phyloP scores from a whole-genome alignment of 2,329 filamentous ascomycete species.

The Cladosporium austrohemisphaericum region DNA sequence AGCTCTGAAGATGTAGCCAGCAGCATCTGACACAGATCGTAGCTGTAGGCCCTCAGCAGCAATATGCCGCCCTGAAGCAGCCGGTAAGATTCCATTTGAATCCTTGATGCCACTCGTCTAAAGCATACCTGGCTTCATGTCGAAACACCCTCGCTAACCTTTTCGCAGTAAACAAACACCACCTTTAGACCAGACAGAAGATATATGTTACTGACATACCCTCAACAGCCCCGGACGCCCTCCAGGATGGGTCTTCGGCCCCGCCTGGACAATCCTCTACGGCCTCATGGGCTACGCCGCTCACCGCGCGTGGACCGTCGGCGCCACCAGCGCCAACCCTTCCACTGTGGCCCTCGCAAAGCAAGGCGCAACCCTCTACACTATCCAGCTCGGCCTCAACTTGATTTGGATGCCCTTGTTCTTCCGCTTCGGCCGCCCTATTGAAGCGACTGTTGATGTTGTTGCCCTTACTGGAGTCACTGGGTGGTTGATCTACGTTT shows the following conservation, averaged over 20 bases:
- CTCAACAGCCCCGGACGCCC: conserved; percentile 42
- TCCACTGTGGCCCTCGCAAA: conserved; percentile 57
- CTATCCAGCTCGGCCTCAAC: conserved; percentile 80
- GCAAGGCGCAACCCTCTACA: conserved; percentile 75
- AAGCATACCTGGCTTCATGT: background rate
- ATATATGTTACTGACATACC: conserved; percentile 33
- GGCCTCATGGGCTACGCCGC: conserved; percentile 82
- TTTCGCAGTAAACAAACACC: conserved; percentile 2
- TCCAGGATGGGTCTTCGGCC: conserved; percentile 56
- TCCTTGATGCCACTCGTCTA: too few relatives aligned
- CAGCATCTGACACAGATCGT: background rate
- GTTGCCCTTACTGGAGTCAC: conserved; percentile 68
- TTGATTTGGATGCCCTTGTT: conserved; percentile 90
- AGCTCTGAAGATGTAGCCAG: background rate
- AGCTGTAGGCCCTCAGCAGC: conserved; percentile 10
- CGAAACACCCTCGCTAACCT: background rate
- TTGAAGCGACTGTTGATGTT: conserved; percentile 72
- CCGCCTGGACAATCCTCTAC: conserved; percentile 58
- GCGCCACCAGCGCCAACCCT: conserved; percentile 56
- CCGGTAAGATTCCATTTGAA: conserved; percentile 46
- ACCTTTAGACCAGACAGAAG: too few relatives aligned
- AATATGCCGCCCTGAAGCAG: conserved; percentile 12
- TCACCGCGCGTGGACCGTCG: conserved; percentile 67
- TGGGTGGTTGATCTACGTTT: conserved; percentile 70
- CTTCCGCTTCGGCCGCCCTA: conserved; percentile 71